Evolutionary conservation across 2,329 filamentous ascomycete species (phyloP).

Genomic region (Amauroascus niger): DNA sequence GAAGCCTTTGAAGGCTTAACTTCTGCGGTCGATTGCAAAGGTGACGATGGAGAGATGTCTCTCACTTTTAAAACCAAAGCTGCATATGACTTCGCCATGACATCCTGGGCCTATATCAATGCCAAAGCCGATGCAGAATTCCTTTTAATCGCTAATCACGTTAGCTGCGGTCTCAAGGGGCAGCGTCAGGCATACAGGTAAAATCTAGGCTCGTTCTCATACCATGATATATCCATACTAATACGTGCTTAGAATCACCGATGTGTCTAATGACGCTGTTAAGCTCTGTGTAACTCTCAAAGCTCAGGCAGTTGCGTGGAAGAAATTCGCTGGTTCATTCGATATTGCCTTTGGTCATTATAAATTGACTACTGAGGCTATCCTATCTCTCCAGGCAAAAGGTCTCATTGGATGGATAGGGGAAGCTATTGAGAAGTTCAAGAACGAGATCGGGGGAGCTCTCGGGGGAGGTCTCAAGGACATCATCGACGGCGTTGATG

Average conservation of each 20-base stretch:
- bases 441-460: slow-evolving; percentile 12
- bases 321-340: slow-evolving; percentile 20
- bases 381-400: not conserved
- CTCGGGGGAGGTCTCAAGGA: slow-evolving; percentile 12
- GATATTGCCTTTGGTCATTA: slow-evolving; percentile 22
- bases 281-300: slow-evolving; percentile 17
- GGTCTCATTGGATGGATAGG: slow-evolving; percentile 12
- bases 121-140: slow-evolving; percentile 23
- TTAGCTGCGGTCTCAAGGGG: slow-evolving; percentile 23
- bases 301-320: slow-evolving; percentile 18
- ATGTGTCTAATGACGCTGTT: slow-evolving; percentile 18
- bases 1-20: slow-evolving; percentile 27
- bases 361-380: not conserved
- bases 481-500: slow-evolving; percentile 8
- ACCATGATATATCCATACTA: not conserved
- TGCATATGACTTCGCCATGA: slow-evolving; percentile 25
- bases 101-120: slow-evolving; percentile 26
- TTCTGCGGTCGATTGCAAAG: slow-evolving; percentile 23
- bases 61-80: slow-evolving; percentile 24
- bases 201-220: not conserved
- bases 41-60: slow-evolving; percentile 21
- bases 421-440: slow-evolving; percentile 13
- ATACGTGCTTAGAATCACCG: slow-evolving; percentile 13
- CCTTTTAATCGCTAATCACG: slow-evolving; percentile 28
- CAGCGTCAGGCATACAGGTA: slow-evolving; percentile 25